phyloP scores from a whole-genome alignment of 129 eudicot genomes.

The Chrysanthemum seticuspe region DNA sequence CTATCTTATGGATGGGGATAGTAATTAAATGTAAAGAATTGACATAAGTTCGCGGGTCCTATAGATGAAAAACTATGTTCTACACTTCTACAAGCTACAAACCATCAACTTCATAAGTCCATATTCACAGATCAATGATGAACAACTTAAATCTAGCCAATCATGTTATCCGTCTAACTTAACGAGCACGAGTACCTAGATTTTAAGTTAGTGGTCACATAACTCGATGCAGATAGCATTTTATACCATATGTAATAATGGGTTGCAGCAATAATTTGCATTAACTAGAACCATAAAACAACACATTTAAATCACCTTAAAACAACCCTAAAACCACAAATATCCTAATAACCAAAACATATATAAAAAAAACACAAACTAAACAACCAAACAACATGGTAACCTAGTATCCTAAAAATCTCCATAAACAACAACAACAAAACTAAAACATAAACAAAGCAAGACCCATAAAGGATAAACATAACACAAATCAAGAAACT shows the following conservation, averaged over 20 bases:
- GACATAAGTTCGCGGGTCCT: conserved; percentile 26
- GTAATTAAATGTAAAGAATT: conserved; percentile 20
- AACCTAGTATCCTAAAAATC: too few relatives aligned
- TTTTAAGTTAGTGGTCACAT: too few relatives aligned
- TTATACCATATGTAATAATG: too few relatives aligned
- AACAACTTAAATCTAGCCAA: too few relatives aligned
- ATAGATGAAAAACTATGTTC: conserved; percentile 16
- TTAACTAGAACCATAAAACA: neutral
- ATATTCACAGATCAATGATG: too few relatives aligned
- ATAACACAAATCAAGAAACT: conserved; percentile 3
- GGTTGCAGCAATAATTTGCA: conserved; percentile 13
- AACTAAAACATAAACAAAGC: neutral
- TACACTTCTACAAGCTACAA: too few relatives aligned
- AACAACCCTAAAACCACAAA: conserved; percentile 8
- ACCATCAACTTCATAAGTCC: too few relatives aligned
- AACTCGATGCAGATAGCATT: too few relatives aligned
- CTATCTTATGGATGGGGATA: conserved; percentile 9
- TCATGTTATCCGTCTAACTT: too few relatives aligned
- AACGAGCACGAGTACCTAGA: too few relatives aligned
- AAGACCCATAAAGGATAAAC: too few relatives aligned
- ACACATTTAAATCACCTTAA: conserved; percentile 12
- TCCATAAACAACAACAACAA: neutral
- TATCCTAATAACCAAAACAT: neutral
- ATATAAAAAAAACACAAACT: neutral
- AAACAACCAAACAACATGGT: neutral